Evolutionary conservation across 805 yeast species (phyloP).

Genomic region (Torulaspora quercuum): DNA sequence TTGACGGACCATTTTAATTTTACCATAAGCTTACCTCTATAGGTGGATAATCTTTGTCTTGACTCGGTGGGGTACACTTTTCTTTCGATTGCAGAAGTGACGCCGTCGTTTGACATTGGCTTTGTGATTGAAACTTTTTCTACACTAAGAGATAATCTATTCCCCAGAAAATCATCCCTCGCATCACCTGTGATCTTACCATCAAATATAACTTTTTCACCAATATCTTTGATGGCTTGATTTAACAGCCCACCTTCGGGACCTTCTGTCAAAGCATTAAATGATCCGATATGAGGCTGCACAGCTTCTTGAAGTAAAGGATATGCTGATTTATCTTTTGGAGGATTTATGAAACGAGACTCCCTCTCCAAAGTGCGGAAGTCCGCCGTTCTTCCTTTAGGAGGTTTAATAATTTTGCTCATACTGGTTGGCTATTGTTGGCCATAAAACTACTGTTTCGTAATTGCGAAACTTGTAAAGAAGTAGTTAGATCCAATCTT

Average conservation of each 20-base stretch:
- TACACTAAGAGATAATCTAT: slow-evolving; percentile 77
- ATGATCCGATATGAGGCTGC: slow-evolving; percentile 92
- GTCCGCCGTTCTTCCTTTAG: slow-evolving; percentile 40
- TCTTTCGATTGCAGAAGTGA: slow-evolving; percentile 68
- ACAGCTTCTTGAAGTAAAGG: slow-evolving; percentile 87
- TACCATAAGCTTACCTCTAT: slow-evolving; percentile 72
- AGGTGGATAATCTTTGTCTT: slow-evolving; percentile 83
- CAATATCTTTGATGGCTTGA: slow-evolving; percentile 84
- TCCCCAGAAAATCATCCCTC: slow-evolving; percentile 69
- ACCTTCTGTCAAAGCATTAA: slow-evolving; percentile 91
- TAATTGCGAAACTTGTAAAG: no score
- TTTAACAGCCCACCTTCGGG: slow-evolving; percentile 81
- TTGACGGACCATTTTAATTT: slow-evolving; percentile 85
- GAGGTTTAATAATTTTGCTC: slow-evolving; percentile 35
- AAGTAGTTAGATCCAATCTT: no score
- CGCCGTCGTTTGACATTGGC: slow-evolving; percentile 57
- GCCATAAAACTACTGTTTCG: no score
- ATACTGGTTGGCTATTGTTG: slow-evolving; percentile 17
- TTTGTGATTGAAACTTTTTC: slow-evolving; percentile 84
- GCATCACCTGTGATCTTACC: slow-evolving; percentile 37
- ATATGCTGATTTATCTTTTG: slow-evolving; percentile 76
- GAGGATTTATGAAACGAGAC: slow-evolving; percentile 79
- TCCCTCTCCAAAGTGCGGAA: slow-evolving; percentile 82
- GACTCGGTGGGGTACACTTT: slow-evolving; percentile 80
- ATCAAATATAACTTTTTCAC: slow-evolving; percentile 80